Evolutionary conservation across 192 early-diverging fungal genomes (phyloP).

Genomic region (Backusella luteola): DNA sequence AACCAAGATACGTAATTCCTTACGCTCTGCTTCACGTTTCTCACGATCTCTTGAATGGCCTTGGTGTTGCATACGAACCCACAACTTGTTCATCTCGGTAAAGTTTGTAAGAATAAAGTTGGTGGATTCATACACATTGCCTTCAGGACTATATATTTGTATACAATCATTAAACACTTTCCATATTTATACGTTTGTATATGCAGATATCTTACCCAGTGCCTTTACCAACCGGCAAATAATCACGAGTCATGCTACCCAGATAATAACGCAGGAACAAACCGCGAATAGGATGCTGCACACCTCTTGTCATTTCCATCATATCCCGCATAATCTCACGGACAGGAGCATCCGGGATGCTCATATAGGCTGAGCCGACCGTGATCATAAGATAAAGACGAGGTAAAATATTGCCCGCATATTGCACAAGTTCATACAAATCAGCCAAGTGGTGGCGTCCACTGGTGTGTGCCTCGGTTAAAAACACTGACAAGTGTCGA

Average conservation of each 20-base stretch:
- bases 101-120: constrained; percentile 97
- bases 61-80: constrained; percentile 98
- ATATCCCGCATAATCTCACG: constrained; percentile 98
- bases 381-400: constrained; percentile 99
- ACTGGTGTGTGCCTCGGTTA: constrained; percentile 87
- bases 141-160: constrained; percentile 58
- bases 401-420: constrained; percentile 98
- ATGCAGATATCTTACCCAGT: constrained; percentile 41
- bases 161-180: not conserved
- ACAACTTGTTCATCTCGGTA: constrained; percentile 99
- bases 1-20: constrained; percentile 93
- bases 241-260: constrained; percentile 92
- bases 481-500: constrained; percentile 86
- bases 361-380: constrained; percentile 96
- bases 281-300: constrained; percentile 98
- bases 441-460: constrained; percentile 85
- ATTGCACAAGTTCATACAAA: constrained; percentile 98
- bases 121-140: constrained; percentile 89
- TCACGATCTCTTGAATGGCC: constrained; percentile 93
- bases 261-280: constrained; percentile 97
- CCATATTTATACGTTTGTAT: not conserved
- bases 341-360: constrained; percentile 86
- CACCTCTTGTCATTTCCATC: constrained; percentile 98
- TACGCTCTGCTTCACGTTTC: constrained; percentile 93
- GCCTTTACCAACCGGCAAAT: constrained; percentile 75